A percentile compares a stretch with the other conserved stretches of the same genome.
Conservation (phyloP, 441 rosid genomes). For the Euphorbia schlechtendalii region DNA sequence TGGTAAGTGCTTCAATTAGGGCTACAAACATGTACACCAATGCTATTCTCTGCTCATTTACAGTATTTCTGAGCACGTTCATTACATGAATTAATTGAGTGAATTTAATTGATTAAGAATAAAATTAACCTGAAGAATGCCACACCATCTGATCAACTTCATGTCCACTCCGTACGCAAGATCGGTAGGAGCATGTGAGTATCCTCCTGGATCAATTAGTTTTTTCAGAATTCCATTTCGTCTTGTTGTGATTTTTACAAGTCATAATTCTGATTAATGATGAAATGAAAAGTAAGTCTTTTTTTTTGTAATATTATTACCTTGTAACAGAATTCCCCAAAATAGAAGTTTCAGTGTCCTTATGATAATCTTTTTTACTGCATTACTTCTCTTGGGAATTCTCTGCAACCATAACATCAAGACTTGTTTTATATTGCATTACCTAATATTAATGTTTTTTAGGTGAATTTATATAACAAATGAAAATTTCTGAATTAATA, state of each 20-base stretch:
- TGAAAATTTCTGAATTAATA: not conserved
- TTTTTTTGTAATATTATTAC: slow-evolving; percentile 12
- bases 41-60: slow-evolving; percentile 51
- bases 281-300: no score
- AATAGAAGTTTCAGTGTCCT: slow-evolving; percentile 71
- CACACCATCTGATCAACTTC: slow-evolving; percentile 57
- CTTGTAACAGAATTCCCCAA: slow-evolving; percentile 70
- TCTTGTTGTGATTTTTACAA: no score
- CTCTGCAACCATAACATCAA: slow-evolving; percentile 27
- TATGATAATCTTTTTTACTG: slow-evolving; percentile 40
- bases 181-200: slow-evolving; percentile 52
- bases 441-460: no score
- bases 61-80: not conserved
- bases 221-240: no score
- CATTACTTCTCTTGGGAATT: slow-evolving; percentile 34
- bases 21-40: slow-evolving; percentile 56
- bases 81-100: not conserved
- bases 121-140: slow-evolving; percentile 54
- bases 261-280: no score
- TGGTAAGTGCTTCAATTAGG: slow-evolving; percentile 48
- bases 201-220: slow-evolving; percentile 40
- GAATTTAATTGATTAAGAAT: not conserved
- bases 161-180: slow-evolving; percentile 62
- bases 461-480: no score
- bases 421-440: no score